Base-by-base conservation (phyloP, 257 asterid species). In the Solanum sejunctum region DNA sequence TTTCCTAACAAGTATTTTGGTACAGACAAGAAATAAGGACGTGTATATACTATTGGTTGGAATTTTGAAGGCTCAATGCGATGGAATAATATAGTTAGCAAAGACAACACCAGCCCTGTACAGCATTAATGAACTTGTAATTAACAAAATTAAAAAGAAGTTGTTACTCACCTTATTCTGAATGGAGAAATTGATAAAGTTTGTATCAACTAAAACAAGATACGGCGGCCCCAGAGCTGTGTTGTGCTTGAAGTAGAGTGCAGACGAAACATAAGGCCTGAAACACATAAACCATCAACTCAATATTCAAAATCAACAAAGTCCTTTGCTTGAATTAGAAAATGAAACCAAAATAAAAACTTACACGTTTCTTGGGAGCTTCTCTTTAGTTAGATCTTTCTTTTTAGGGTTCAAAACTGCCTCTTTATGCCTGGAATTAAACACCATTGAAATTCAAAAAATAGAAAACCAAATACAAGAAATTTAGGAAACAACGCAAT, bases 221-320 rank as follows among this genome's bases (percentile, higher is more conserved):
- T 97, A 97, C 0, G 99, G 99, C 11, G 98, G 99, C 49, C 98
- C 99, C 89, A 97, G 83, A 0, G 98, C 99, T 61, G 98, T 90
- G 90, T 97, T 97, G 86, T 97, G 89, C 90, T 86, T 89, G 93
- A 95, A 95, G 90, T 88, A 97, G 52, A 97, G 97, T 3, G 99
- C 97, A 45, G 99, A 93, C 2, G 98, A 92, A 87, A 93, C 94
- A 72, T 93, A 93, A 12, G 99, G 99, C 28, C 99, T 97, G 93
- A 90, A 90, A 58, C 18, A 56, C 69, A 85, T 55, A 10, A 28
- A 75, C 4, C 8, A 54, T 36, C 11, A 55, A 20, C 41, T 66
- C 17, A 58, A 23, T 18, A 45, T 11, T 15, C 58, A 41, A 41
- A 77, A 52, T 23, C 18, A 49, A 60, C 39, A 3, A 45, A 12